phyloP scores from a whole-genome alignment of 2,329 filamentous ascomycete species.

The Trichoderma atroviride region DNA sequence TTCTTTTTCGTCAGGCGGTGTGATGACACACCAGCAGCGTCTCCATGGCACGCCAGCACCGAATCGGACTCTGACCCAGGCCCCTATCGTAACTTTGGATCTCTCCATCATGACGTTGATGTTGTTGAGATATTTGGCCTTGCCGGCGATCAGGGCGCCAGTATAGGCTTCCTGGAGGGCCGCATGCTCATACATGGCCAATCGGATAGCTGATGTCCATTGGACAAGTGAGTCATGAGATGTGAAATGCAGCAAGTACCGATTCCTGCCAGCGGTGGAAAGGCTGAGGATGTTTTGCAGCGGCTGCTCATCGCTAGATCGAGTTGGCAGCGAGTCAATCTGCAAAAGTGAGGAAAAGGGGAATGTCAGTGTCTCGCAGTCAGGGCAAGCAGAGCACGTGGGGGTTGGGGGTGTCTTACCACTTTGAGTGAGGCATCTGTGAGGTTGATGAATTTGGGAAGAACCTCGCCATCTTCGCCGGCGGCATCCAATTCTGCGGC shows the following conservation, averaged over 20 bases:
- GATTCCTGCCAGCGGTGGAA: conserved; percentile 92
- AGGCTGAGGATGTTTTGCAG: conserved; percentile 94
- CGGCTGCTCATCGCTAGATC: conserved; percentile 73
- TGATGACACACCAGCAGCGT: conserved; percentile 94
- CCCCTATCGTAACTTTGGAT: conserved; percentile 74
- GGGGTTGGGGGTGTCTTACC: conserved; percentile 56
- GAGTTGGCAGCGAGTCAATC: conserved; percentile 88
- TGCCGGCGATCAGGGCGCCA: conserved; percentile 90
- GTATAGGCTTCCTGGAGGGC: conserved; percentile 96
- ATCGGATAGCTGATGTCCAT: conserved; percentile 92
- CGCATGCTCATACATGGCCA: conserved; percentile 92
- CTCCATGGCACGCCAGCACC: conserved; percentile 95
- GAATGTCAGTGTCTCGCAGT: conserved; percentile 22
- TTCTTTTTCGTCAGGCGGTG: conserved; percentile 92
- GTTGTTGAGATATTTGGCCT: conserved; percentile 85
- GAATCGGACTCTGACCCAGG: conserved; percentile 94
- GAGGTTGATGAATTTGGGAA: conserved; percentile 92
- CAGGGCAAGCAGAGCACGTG: conserved; percentile 2
- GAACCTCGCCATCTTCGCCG: conserved; percentile 79
- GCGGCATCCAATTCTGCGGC: conserved; percentile 87
- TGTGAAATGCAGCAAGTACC: conserved; percentile 95
- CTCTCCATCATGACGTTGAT: conserved; percentile 88
- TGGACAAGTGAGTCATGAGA: conserved; percentile 90
- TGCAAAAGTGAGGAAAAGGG: conserved; percentile 39
- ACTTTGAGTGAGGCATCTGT: conserved; percentile 98